phyloP scores from a whole-genome alignment of 495 filamentous ascomycete genomes.

The Penicillium herquei region DNA sequence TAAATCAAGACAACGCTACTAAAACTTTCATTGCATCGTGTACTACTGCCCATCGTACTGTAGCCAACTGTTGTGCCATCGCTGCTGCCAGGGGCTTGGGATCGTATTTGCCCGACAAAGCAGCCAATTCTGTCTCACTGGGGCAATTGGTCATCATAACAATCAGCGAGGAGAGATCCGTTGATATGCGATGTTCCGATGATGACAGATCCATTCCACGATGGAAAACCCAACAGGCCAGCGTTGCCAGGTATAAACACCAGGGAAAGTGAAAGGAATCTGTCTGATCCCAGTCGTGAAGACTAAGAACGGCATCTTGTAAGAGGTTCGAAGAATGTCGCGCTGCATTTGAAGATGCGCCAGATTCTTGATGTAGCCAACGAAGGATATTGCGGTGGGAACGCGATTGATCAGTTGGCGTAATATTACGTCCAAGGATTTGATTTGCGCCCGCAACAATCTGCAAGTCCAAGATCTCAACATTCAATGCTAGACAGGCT shows the following conservation, averaged over 20 bases:
- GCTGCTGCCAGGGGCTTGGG: conserved; percentile 37
- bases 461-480: conserved; percentile 55
- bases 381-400: conserved; percentile 41
- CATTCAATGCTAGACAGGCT: conserved; percentile 47
- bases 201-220: conserved; percentile 19
- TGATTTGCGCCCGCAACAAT: conserved; percentile 53
- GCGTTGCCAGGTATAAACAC: conserved; percentile 55
- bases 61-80: conserved; percentile 52
- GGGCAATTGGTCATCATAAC: conserved; percentile 38
- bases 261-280: conserved; percentile 56
- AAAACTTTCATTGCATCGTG: conserved; percentile 56
- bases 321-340: conserved; percentile 48
- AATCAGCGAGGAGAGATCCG: conserved; percentile 33
- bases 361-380: conserved; percentile 33
- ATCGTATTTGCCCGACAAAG: conserved; percentile 31
- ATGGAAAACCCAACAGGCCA: conserved; percentile 53
- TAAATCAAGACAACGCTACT: conserved; percentile 20
- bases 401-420: conserved; percentile 42
- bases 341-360: conserved; percentile 35
- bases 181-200: conserved; percentile 8
- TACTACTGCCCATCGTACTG: conserved; percentile 56
- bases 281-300: conserved; percentile 49
- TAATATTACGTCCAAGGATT: conserved; percentile 50
- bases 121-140: conserved; percentile 22
- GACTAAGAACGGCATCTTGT: conserved; percentile 43